A percentile compares a stretch with the other conserved stretches of the same genome.
Evolutionary conservation across 805 yeast genomes (phyloP).

Genomic region (Kluyveromyces lactis): DNA sequence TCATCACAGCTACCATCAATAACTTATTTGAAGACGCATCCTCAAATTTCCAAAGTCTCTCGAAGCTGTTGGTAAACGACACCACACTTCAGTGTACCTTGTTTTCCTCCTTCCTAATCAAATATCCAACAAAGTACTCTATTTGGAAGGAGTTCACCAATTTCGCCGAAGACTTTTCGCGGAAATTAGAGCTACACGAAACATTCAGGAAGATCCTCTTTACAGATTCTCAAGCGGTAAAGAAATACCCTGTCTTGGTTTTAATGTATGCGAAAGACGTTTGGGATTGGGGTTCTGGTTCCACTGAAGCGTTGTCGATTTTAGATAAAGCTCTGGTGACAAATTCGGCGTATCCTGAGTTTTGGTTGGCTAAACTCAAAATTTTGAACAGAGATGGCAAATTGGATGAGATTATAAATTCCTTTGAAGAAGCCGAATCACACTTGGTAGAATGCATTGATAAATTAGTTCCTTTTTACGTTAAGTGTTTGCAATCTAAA

Average conservation of each 20-base stretch:
- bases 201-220: slow-evolving; percentile 48
- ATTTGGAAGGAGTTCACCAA: slow-evolving; percentile 43
- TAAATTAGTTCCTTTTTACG: slow-evolving; percentile 56
- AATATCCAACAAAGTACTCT: slow-evolving; percentile 37
- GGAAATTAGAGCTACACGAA: slow-evolving; percentile 28
- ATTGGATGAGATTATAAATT: slow-evolving; percentile 20
- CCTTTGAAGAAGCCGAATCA: neutral
- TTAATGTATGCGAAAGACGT: slow-evolving; percentile 68
- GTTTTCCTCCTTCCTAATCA: neutral
- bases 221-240: slow-evolving; percentile 29
- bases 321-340: slow-evolving; percentile 39
- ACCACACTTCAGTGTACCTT: neutral
- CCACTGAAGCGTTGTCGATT: slow-evolving; percentile 44
- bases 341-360: slow-evolving; percentile 40
- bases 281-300: slow-evolving; percentile 43
- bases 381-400: slow-evolving; percentile 40
- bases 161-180: slow-evolving; percentile 27
- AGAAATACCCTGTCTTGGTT: slow-evolving; percentile 42
- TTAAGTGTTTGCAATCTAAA: slow-evolving; percentile 40
- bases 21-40: neutral
- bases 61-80: neutral
- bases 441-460: neutral
- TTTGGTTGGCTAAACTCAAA: slow-evolving; percentile 70
- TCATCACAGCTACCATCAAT: slow-evolving; percentile 37
- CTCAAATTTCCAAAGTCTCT: neutral